A percentile compares a stretch with the other conserved stretches of the same genome.
These are phyloP conservation scores for Capillidium heterosporum DNA, from an alignment of 371 early-diverging fungal species.

Conservation along the genomic window DNA sequence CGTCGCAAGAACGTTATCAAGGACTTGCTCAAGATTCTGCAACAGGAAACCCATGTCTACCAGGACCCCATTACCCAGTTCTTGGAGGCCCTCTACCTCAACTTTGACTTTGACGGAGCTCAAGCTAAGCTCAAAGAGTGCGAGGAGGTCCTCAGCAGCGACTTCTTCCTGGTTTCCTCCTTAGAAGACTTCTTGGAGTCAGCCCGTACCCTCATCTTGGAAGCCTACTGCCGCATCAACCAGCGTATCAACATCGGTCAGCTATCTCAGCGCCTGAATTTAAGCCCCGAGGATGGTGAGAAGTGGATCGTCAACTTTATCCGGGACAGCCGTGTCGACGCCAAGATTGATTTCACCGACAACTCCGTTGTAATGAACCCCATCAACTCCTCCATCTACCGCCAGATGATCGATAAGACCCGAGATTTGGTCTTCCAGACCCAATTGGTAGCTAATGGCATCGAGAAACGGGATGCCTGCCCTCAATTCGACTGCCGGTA, in stretches of 20 bases:
- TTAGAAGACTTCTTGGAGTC: constrained; percentile 81
- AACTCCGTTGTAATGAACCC: constrained; percentile 87
- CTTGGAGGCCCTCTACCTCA: constrained; percentile 67
- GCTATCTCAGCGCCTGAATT: constrained; percentile 62
- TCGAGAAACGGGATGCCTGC: constrained; percentile 63
- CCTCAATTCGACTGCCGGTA: no score
- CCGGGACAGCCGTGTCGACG: constrained; percentile 83
- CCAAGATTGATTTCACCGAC: constrained; percentile 75
- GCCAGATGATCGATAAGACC: constrained; percentile 86
- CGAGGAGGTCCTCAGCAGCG: constrained; percentile 61
- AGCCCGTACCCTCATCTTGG: constrained; percentile 81
- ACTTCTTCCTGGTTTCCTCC: constrained; percentile 72
- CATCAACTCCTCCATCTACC: constrained; percentile 65
- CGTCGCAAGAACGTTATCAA: constrained; percentile 69
- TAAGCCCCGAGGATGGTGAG: constrained; percentile 78
- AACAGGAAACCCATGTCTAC: constrained; percentile 67
- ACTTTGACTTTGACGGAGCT: constrained; percentile 88
- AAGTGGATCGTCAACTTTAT: constrained; percentile 94
- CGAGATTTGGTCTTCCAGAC: constrained; percentile 76
- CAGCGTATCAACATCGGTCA: constrained; percentile 75
- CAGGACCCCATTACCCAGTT: constrained; percentile 83
- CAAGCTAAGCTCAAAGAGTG: constrained; percentile 73
- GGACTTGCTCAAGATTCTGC: constrained; percentile 75
- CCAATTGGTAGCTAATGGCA: constrained; percentile 67
- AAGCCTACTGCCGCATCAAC: constrained; percentile 89